Conservation (phyloP, 257 asterid species). For the Solanum peruvianum region DNA sequence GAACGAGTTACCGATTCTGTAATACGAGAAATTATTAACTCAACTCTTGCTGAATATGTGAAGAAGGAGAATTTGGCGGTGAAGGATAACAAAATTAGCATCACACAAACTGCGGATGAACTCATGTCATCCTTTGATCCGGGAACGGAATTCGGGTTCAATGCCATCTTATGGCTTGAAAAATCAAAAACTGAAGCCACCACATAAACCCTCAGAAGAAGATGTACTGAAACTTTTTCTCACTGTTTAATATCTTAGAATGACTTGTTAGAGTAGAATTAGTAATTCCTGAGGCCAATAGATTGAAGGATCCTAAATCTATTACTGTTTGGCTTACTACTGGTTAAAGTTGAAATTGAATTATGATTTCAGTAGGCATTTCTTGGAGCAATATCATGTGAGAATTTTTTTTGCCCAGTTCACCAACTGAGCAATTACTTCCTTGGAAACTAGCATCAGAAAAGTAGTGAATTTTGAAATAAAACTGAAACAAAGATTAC, state of each 20-base stretch:
- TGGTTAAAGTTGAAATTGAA: neutral
- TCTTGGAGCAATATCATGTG: neutral
- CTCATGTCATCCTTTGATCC: conserved; percentile 44
- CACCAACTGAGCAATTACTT: neutral
- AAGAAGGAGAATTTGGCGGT: conserved; percentile 64
- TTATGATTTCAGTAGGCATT: neutral
- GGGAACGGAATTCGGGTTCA: conserved; percentile 68
- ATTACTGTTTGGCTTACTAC: neutral
- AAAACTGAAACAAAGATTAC: neutral
- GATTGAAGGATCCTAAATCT: neutral
- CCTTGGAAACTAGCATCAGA: neutral
- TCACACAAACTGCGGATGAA: conserved; percentile 62
- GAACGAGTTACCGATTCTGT: conserved; percentile 59
- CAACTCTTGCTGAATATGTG: conserved; percentile 54
- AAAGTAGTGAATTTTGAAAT: neutral
- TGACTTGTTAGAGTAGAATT: neutral
- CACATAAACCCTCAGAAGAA: neutral
- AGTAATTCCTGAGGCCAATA: neutral
- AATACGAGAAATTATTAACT: conserved; percentile 56
- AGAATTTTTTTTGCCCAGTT: neutral
- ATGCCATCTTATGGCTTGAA: conserved; percentile 54
- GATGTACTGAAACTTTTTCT: neutral
- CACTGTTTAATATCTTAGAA: neutral
- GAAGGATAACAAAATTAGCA: conserved; percentile 59
- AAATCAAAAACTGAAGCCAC: conserved; percentile 18